A percentile compares a stretch with the other conserved stretches of the same genome.
phyloP scores from a whole-genome alignment of 192 early-diverging fungal genomes.

The Coemansia umbellata region DNA sequence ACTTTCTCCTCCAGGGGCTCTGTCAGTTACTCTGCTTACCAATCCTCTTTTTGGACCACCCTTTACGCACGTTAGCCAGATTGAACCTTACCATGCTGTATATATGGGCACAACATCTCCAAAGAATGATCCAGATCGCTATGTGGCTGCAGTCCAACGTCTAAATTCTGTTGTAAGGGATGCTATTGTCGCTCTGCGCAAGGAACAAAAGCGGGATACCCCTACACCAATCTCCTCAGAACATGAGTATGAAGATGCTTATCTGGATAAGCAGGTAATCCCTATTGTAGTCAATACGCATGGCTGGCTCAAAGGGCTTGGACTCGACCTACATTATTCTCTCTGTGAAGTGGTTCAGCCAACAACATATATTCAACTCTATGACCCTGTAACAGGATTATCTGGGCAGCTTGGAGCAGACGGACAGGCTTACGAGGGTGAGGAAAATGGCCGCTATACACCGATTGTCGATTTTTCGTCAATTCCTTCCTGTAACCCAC shows the following conservation, averaged over 20 bases:
- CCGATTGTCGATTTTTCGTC: conserved; percentile 49
- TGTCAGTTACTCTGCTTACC: conserved; percentile 70
- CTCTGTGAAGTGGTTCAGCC: conserved; percentile 60
- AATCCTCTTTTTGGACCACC: conserved; percentile 77
- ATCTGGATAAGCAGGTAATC: conserved; percentile 42
- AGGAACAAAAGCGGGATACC: too few relatives aligned
- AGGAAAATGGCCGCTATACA: too few relatives aligned
- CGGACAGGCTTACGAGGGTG: too few relatives aligned
- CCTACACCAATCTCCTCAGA: too few relatives aligned
- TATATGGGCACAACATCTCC: conserved; percentile 77
- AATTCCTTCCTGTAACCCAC: conserved; percentile 24
- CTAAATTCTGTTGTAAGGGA: too few relatives aligned
- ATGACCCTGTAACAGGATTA: conserved; percentile 20
- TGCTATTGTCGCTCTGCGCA: too few relatives aligned
- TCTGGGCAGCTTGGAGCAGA: too few relatives aligned
- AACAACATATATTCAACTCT: conserved; percentile 65
- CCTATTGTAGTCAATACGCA: conserved; percentile 95
- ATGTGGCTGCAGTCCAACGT: conserved; percentile 62
- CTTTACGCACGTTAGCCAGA: conserved; percentile 65
- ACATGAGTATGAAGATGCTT: conserved; percentile 10
- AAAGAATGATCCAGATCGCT: conserved; percentile 77
- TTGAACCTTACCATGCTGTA: conserved; percentile 59
- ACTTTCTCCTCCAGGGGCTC: conserved; percentile 74
- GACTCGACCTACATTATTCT: conserved; percentile 75
- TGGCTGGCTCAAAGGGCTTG: conserved; percentile 89